Percentiles rank a stretch among this genome's conserved stretches.
Conservation (phyloP, 1,284 basidiomycete species). For the Phellopilus nigrolimitatus region DNA sequence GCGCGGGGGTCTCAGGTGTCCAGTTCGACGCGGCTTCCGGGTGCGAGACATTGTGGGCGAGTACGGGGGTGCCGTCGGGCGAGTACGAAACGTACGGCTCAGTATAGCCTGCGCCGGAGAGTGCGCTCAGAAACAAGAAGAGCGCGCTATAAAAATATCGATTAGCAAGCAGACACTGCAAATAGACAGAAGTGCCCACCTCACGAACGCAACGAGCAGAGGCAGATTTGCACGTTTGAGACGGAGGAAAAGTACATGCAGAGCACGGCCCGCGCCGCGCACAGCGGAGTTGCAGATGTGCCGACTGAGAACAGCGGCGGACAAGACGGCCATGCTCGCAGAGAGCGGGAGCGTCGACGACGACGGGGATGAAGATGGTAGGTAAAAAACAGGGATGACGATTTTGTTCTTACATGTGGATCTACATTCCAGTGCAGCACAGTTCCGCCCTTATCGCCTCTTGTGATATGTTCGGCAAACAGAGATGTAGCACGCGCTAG, state of each 20-base stretch:
- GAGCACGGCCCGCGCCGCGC: not conserved
- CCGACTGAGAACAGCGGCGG: not conserved
- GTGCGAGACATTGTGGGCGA: not conserved
- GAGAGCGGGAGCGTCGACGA: not conserved
- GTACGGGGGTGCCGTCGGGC: not conserved
- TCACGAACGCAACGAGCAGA: conserved; percentile 13
- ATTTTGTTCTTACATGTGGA: too few species aligned
- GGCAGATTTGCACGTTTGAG: conserved; percentile 16
- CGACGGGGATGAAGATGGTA: too few species aligned
- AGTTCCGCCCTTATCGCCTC: too few species aligned
- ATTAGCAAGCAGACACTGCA: not conserved
- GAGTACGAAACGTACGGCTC: not conserved
- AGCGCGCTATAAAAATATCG: conserved; percentile 6
- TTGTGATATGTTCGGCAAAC: too few species aligned
- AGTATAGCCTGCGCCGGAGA: conserved; percentile 16
- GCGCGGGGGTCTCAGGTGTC: not conserved
- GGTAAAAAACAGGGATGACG: too few species aligned
- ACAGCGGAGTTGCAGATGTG: not conserved
- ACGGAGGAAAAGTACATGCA: conserved; percentile 7
- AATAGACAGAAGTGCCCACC: conserved; percentile 3
- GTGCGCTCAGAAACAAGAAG: conserved; percentile 15
- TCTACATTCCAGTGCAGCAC: too few species aligned
- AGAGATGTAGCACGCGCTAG: too few species aligned
- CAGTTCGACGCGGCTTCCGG: too few species aligned
- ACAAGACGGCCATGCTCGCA: too few species aligned